Evolutionary conservation across 2,329 filamentous ascomycete genomes (phyloP).

Genomic region (Fusarium kyushuense): DNA sequence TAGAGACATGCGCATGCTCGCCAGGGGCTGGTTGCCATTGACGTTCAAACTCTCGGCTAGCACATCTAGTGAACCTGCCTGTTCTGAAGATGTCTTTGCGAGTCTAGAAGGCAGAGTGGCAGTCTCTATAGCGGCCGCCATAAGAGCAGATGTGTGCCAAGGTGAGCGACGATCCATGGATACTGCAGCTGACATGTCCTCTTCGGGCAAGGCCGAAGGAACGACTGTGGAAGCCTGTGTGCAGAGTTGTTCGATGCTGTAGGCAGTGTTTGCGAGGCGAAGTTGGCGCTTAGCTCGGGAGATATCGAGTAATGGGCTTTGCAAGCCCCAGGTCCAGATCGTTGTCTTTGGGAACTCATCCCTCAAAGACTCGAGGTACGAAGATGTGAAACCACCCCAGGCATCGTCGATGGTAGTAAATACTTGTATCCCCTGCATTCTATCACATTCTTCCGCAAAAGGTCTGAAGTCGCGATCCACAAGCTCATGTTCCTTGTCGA

Average conservation of each 20-base stretch:
- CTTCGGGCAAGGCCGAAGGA: conserved; percentile 75
- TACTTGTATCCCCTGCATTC: conserved; percentile 87
- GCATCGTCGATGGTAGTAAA: conserved; percentile 79
- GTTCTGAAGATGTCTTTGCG: conserved; percentile 57
- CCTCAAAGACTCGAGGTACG: conserved; percentile 80
- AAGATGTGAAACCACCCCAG: conserved; percentile 81
- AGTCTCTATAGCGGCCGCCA: conserved; percentile 82
- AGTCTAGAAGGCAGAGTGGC: conserved; percentile 82
- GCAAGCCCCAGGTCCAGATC: conserved; percentile 88
- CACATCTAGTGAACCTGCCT: conserved; percentile 66
- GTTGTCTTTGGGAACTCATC: conserved; percentile 92
- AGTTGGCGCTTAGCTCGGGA: conserved; percentile 65
- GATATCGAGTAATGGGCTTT: conserved; percentile 68
- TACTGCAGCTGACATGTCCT: conserved; percentile 67
- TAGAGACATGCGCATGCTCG: conserved; percentile 77
- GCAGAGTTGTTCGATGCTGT: conserved; percentile 75
- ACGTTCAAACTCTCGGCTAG: conserved; percentile 76
- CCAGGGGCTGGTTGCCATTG: conserved; percentile 83
- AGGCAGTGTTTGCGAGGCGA: conserved; percentile 79
- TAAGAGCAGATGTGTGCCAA: conserved; percentile 85
- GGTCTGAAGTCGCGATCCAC: conserved; percentile 90
- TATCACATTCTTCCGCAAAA: conserved; percentile 93
- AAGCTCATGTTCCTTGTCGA: conserved; percentile 86
- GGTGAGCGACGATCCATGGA: conserved; percentile 71
- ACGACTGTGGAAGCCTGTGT: conserved; percentile 81